Evolutionary conservation across 768 basidiomycete genomes (phyloP).

Genomic region (Tylopilus subfusipes): DNA sequence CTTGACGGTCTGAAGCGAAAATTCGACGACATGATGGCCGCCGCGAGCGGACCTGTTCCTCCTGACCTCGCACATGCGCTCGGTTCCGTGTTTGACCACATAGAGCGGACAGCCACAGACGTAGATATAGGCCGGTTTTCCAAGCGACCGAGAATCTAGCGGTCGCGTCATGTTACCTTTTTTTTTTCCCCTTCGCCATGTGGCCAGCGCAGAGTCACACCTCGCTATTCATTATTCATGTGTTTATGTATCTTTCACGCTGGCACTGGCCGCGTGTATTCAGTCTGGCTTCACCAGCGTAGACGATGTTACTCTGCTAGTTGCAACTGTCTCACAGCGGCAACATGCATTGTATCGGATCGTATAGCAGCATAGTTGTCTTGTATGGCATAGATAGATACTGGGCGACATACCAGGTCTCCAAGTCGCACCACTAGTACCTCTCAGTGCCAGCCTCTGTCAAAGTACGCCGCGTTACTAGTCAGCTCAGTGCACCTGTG

Average conservation of each 20-base stretch:
- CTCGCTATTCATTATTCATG: not conserved
- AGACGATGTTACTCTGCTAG: conserved; percentile 1
- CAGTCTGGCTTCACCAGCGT: not conserved
- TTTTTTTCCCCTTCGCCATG: not conserved
- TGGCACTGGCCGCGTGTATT: conserved; percentile 1
- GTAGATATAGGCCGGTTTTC: conserved; percentile 22
- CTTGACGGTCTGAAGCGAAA: conserved; percentile 29
- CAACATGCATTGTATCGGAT: conserved; percentile 13
- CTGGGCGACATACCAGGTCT: no score
- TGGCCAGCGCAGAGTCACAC: not conserved
- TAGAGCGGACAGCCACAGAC: conserved; percentile 29
- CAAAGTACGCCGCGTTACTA: no score
- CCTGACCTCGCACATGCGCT: conserved; percentile 31
- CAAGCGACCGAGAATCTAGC: conserved; percentile 28
- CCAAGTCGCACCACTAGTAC: no score
- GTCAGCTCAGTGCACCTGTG: no score
- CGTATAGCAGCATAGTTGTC: conserved; percentile 11
- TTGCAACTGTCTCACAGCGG: not conserved
- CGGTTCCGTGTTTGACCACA: conserved; percentile 34
- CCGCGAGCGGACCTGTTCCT: conserved; percentile 29
- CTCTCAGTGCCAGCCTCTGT: no score
- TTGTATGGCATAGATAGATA: conserved; percentile 9
- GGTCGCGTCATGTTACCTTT: not conserved
- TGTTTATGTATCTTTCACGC: not conserved
- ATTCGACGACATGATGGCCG: conserved; percentile 31